Conservation (phyloP, 2,329 filamentous ascomycete genomes). For the Chrysoporthe puriensis region DNA sequence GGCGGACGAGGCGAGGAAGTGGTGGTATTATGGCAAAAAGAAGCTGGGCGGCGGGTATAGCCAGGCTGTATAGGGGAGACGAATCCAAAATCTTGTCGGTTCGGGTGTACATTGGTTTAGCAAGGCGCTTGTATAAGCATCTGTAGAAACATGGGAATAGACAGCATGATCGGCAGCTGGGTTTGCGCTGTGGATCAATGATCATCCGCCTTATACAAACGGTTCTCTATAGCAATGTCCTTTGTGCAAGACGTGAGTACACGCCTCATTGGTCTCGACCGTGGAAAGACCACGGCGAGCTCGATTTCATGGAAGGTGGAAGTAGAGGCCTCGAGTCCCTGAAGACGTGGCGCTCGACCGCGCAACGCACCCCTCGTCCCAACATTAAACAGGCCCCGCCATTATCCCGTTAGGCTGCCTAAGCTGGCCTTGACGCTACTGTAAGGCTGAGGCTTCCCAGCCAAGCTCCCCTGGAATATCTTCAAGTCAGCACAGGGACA, state of each 20-base stretch:
- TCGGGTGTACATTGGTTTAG: slow-evolving; percentile 9
- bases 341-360: too few species aligned
- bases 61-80: slow-evolving; percentile 58
- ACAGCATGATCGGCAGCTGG: not conserved
- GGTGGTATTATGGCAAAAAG: slow-evolving; percentile 63
- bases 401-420: too few species aligned
- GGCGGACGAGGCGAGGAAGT: slow-evolving; percentile 91
- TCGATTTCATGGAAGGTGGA: not conserved
- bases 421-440: not conserved
- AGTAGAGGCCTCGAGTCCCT: not conserved
- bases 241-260: not conserved
- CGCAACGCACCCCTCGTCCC: too few species aligned
- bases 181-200: not conserved
- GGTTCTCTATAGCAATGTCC: not conserved
- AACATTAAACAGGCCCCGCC: too few species aligned
- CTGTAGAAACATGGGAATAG: slow-evolving; percentile 25
- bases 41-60: slow-evolving; percentile 66
- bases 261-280: not conserved
- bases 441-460: not conserved
- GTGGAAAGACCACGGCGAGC: not conserved
- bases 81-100: not conserved
- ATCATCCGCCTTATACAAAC: not conserved
- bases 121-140: slow-evolving; percentile 19
- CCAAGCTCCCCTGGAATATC: not conserved
- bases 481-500: not conserved